phyloP scores from a whole-genome alignment of 371 early-diverging fungal species.

The Lichtheimia ramosa region DNA sequence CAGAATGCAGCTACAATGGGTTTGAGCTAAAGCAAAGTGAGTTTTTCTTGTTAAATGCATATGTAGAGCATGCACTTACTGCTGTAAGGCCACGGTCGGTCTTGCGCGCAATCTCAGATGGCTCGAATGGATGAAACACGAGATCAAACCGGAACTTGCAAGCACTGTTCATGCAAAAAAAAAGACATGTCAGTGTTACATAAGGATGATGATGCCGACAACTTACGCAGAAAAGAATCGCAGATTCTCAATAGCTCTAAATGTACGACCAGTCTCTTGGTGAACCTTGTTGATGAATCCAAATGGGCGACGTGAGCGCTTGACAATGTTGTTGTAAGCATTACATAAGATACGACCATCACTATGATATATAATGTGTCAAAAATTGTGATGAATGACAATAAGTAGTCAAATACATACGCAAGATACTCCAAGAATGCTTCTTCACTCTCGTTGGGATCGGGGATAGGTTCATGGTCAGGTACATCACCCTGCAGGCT shows the following conservation, averaged over 20 bases:
- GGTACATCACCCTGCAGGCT: slow-evolving; percentile 9
- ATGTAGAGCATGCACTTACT: slow-evolving; percentile 9
- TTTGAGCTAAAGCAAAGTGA: slow-evolving; percentile 14
- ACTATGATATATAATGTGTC: slow-evolving; percentile 17
- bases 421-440: slow-evolving; percentile 42
- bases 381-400: background rate
- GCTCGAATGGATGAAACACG: slow-evolving; percentile 50
- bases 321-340: slow-evolving; percentile 56
- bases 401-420: slow-evolving; percentile 17
- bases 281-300: slow-evolving; percentile 63
- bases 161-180: slow-evolving; percentile 32
- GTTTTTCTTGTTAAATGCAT: background rate
- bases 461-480: slow-evolving; percentile 19
- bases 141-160: slow-evolving; percentile 65
- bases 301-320: slow-evolving; percentile 61
- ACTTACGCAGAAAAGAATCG: slow-evolving; percentile 65
- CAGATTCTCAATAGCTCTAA: slow-evolving; percentile 63
- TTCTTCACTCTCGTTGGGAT: slow-evolving; percentile 46
- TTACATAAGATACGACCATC: slow-evolving; percentile 59
- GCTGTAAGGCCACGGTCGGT: slow-evolving; percentile 46
- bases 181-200: background rate
- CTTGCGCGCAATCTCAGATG: slow-evolving; percentile 56
- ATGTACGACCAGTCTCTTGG: slow-evolving; percentile 59
- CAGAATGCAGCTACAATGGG: slow-evolving; percentile 23
- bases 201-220: background rate